A percentile compares a stretch with the other conserved stretches of the same genome.
Conservation (phyloP, 495 filamentous ascomycete genomes). For the Hypoxylon cercidicola region DNA sequence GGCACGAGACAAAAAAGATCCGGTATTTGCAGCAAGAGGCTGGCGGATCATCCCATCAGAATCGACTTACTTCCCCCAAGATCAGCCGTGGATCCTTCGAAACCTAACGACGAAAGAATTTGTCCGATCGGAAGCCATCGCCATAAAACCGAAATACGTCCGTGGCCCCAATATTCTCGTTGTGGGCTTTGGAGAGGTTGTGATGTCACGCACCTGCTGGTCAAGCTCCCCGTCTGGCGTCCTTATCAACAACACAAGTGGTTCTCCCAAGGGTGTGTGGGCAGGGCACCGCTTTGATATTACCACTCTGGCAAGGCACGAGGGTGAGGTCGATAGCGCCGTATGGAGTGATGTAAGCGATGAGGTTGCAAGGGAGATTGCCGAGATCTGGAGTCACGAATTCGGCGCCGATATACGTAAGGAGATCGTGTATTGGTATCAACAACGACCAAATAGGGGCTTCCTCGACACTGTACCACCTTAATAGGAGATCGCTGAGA, state of each 20-base stretch:
- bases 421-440: too few relatives aligned
- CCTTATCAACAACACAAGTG: constrained; percentile 6
- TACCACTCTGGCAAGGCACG: constrained; percentile 26
- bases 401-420: too few relatives aligned
- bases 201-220: constrained; percentile 36
- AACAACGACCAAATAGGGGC: too few relatives aligned
- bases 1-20: constrained; percentile 1
- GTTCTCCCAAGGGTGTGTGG: constrained; percentile 34
- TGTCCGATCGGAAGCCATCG: constrained; percentile 43
- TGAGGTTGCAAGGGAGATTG: too few relatives aligned
- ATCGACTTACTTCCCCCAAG: constrained; percentile 33
- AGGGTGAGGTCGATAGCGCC: too few relatives aligned
- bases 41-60: constrained; percentile 11
- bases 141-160: constrained; percentile 30
- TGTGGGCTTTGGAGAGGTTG: constrained; percentile 36
- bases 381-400: too few relatives aligned
- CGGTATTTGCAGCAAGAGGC: constrained; percentile 11
- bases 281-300: constrained; percentile 40
- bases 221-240: constrained; percentile 5
- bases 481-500: too few relatives aligned
- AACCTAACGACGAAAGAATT: constrained; percentile 47
- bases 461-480: too few relatives aligned
- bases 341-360: too few relatives aligned
- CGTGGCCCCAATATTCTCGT: constrained; percentile 18
- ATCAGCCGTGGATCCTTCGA: constrained; percentile 46